Conservation (phyloP, 108 stramenopile species). For the Conticribra guillardii region DNA sequence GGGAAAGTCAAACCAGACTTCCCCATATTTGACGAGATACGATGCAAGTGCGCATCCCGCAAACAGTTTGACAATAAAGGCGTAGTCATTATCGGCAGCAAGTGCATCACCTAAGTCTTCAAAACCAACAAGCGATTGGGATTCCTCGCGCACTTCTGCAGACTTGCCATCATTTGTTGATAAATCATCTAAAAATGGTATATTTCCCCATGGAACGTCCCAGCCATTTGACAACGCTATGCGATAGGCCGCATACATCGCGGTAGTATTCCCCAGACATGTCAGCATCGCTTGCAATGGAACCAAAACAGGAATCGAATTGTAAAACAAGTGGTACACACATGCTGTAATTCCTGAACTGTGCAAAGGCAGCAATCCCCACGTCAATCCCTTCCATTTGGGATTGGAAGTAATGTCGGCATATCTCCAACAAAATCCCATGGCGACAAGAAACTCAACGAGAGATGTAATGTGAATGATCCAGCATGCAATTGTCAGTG, state of each 20-base stretch:
- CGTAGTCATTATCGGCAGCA: slow-evolving; percentile 70
- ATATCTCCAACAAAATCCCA: slow-evolving; percentile 90
- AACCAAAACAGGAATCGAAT: slow-evolving; percentile 82
- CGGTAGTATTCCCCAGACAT: slow-evolving; percentile 82
- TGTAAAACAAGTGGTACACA: slow-evolving; percentile 94
- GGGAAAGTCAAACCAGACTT: slow-evolving; percentile 72
- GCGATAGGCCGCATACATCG: slow-evolving; percentile 72
- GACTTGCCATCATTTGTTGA: neutral
- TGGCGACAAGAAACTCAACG: slow-evolving; percentile 90
- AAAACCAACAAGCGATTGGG: slow-evolving; percentile 70
- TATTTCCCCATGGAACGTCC: slow-evolving; percentile 39
- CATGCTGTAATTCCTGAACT: slow-evolving; percentile 91
- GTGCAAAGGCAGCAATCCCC: slow-evolving; percentile 92
- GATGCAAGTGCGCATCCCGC: slow-evolving; percentile 75
- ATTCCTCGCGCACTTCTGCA: slow-evolving; percentile 31
- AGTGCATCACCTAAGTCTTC: slow-evolving; percentile 82
- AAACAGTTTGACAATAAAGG: slow-evolving; percentile 81
- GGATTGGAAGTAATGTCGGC: slow-evolving; percentile 68
- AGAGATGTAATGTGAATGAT: slow-evolving; percentile 89
- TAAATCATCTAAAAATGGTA: slow-evolving; percentile 8
- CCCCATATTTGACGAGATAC: slow-evolving; percentile 84
- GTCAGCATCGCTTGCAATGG: slow-evolving; percentile 87
- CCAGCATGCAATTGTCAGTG: slow-evolving; percentile 78
- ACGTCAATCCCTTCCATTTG: slow-evolving; percentile 91
- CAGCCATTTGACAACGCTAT: slow-evolving; percentile 83